phyloP scores from a whole-genome alignment of 805 yeast species.

The Wickerhamomyces subpelliculosus region DNA sequence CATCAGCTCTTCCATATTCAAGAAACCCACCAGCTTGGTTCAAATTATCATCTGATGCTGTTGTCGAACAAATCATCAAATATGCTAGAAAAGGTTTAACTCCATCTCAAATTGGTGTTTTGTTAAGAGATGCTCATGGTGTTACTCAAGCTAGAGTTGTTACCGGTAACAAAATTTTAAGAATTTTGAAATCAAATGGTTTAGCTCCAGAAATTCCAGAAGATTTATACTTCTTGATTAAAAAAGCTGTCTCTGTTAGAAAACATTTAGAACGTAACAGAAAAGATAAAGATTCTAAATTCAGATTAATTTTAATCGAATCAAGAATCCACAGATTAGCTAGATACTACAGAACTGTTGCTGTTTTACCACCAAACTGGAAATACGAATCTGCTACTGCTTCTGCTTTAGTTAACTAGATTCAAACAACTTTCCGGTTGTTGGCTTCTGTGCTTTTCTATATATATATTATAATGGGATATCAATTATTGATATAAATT shows the following conservation, averaged over 20 bases:
- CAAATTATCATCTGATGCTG: slow-evolving; percentile 92
- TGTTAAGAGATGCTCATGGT: slow-evolving; percentile 99
- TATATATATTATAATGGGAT: slow-evolving; percentile 3
- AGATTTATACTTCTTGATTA: slow-evolving; percentile 97
- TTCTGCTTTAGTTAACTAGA: slow-evolving; percentile 97
- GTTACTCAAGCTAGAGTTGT: slow-evolving; percentile 95
- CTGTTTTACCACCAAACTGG: slow-evolving; percentile 99
- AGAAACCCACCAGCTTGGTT: slow-evolving; percentile 99
- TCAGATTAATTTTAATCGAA: slow-evolving; percentile 99
- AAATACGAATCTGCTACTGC: slow-evolving; percentile 99
- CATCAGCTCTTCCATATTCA: slow-evolving; percentile 98
- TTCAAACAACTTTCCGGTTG: slow-evolving; percentile 10
- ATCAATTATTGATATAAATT: slow-evolving; percentile 4
- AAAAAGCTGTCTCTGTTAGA: slow-evolving; percentile 99
- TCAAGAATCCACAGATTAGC: slow-evolving; percentile 99
- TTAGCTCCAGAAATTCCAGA: slow-evolving; percentile 99
- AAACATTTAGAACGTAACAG: slow-evolving; percentile 99
- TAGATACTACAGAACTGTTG: slow-evolving; percentile 99
- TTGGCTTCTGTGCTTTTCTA: slow-evolving; percentile 11
- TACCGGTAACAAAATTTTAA: slow-evolving; percentile 98
- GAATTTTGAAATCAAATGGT: slow-evolving; percentile 99
- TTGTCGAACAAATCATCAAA: slow-evolving; percentile 97
- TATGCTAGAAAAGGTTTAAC: slow-evolving; percentile 99
- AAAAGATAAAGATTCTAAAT: slow-evolving; percentile 99
- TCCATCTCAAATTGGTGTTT: slow-evolving; percentile 99